Percentiles rank a stretch among this genome's conserved stretches.
Evolutionary conservation across 352 stramenopile species (phyloP).

Genomic region (Aphanomyces cochlioides): DNA sequence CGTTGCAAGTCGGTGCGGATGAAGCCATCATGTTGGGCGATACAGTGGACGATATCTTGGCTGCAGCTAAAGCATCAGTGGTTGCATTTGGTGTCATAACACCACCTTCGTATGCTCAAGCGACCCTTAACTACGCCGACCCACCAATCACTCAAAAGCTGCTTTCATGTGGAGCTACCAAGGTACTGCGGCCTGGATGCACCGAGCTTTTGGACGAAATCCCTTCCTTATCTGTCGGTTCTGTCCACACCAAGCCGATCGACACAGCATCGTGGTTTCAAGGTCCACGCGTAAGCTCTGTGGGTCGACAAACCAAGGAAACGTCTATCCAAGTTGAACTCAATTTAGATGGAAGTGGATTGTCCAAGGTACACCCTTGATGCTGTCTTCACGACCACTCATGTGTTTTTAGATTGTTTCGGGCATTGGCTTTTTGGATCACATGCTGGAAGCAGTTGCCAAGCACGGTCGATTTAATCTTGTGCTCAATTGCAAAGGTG

Average conservation of each 20-base stretch:
- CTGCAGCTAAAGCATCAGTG: conserved; percentile 68
- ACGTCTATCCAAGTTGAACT: conserved; percentile 90
- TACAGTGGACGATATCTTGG: conserved; percentile 94
- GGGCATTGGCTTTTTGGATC: conserved; percentile 90
- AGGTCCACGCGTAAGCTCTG: conserved; percentile 39
- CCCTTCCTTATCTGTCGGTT: conserved; percentile 17
- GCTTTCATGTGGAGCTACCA: conserved; percentile 48
- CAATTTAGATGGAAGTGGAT: conserved; percentile 85
- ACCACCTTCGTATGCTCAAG: conserved; percentile 76
- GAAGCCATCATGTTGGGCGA: conserved; percentile 92
- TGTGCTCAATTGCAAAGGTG: conserved; percentile 85
- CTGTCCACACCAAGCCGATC: neutral
- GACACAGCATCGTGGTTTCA: neutral
- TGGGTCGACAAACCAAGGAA: conserved; percentile 90
- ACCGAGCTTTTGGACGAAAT: conserved; percentile 82
- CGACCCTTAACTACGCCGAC: conserved; percentile 57
- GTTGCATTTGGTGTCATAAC: conserved; percentile 83
- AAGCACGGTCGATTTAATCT: conserved; percentile 91
- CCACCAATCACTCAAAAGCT: conserved; percentile 51
- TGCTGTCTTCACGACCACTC: neutral
- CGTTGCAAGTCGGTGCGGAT: conserved; percentile 66
- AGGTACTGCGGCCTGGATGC: conserved; percentile 70
- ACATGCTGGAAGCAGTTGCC: conserved; percentile 85
- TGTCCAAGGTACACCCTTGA: conserved; percentile 46
- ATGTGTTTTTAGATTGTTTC: conserved; percentile 59